Base-by-base conservation (phyloP, 106 monocot species). In the Iris macrosiphon region DNA sequence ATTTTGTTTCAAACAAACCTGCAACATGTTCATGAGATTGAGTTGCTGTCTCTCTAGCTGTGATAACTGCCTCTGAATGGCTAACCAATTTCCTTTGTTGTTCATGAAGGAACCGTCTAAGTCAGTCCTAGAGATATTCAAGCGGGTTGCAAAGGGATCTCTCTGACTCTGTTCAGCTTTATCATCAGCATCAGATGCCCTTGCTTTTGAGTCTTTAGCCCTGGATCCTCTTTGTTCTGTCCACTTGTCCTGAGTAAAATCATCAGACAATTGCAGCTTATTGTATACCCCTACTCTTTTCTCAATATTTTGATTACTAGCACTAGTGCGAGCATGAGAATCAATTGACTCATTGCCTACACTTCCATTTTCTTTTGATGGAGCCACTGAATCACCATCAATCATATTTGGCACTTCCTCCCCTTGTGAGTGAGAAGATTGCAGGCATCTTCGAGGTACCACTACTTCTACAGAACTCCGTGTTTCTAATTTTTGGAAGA, bases 401-500 rank as follows among this genome's bases (percentile, higher is more conserved):
- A 26, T 38, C 11, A 37, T 29, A 32, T 79, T 71, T 66, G 37
- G 19, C n/a, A n/a, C n/a, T 51, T 79, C 74, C 42, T 67, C 74
- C 39, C 62, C 61, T 38, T 68, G 61, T 32, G 69, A 69, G 16
- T 79, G 79, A 8, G 76, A 71, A 49, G 67, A 68, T 22, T 89
- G 59, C 34, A 62, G 23, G 53, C 54, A 35, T 47, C 59, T 80
- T 28, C 71, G 85, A 55, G 90, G 96, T 45, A 86, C 33, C 19
- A 91, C 87, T 22, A 98, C 96, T 75, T 98, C 96, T 10, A 83
- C 85, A 30, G 75, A 71, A 34, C 19, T 60, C 52, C 86, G 76
- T 53, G 79, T 72, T 70, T 89, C 95, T 26, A 98, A 83, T 47
- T 90, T 90, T 59, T 91, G 96, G 42, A 98, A 98, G 57, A 98